Evolutionary conservation across 305 asterid species (phyloP).

Genomic region (Coffea humblotiana): DNA sequence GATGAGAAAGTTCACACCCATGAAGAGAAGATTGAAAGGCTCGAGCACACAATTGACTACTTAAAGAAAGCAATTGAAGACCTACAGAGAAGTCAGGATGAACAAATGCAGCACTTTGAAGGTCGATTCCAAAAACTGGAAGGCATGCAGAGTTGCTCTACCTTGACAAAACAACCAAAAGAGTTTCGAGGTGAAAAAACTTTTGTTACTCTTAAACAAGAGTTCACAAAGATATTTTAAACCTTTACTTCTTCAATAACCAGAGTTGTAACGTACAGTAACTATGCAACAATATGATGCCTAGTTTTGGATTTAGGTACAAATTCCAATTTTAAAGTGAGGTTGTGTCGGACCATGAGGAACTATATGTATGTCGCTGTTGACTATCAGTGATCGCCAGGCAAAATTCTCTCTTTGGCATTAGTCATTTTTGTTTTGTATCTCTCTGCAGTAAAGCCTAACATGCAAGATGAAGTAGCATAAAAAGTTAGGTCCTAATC

Average conservation of each 20-base stretch:
- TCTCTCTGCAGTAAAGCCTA: too few relatives aligned
- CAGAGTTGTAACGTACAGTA: background rate
- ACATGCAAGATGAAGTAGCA: too few relatives aligned
- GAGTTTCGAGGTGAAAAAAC: constrained; percentile 14
- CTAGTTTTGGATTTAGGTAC: background rate
- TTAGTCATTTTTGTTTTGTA: too few relatives aligned
- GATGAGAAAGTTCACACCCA: constrained; percentile 20
- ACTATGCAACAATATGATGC: background rate
- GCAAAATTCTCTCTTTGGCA: too few relatives aligned
- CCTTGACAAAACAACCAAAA: constrained; percentile 10
- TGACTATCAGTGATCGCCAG: background rate
- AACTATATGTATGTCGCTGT: background rate
- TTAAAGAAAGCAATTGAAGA: constrained; percentile 25
- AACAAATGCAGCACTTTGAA: constrained; percentile 25
- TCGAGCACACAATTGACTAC: constrained; percentile 19
- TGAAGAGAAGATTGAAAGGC: constrained; percentile 26
- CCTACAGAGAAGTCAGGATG: constrained; percentile 22
- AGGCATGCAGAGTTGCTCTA: constrained; percentile 10
- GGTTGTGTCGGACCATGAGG: background rate
- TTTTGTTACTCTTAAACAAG: background rate
- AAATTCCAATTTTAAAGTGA: background rate
- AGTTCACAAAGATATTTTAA: background rate
- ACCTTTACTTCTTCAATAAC: background rate
- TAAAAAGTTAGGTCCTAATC: too few relatives aligned
- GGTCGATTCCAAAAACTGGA: constrained; percentile 25